Base-by-base conservation (phyloP, 2,329 filamentous ascomycete species). In the Cordyceps fumosorosea region DNA sequence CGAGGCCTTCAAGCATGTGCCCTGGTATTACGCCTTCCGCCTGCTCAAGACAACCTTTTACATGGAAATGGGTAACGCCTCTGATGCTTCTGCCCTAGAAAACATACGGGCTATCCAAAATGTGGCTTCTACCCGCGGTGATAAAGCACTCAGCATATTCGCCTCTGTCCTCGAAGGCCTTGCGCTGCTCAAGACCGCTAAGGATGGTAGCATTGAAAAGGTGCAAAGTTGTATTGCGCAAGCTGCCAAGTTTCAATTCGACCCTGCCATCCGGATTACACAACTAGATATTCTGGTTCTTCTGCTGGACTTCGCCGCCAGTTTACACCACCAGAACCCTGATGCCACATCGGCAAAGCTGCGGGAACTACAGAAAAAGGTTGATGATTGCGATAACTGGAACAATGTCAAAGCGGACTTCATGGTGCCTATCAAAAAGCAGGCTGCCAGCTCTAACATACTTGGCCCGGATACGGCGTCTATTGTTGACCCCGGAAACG, bases 1-100 rank as follows among this genome's bases (percentile, higher is more conserved):
- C 34, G 83, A 88, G 71, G 83, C 86, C 42, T 87, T 85, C 68
- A 85, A 87, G 69, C 87, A 89, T 67, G 77, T 82, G 10, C 82
- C 86, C 56, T 93, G 90, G 90, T 81, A 88, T 18, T 93, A 93
- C 70, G 88, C 87, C 0, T 89, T 93, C 68, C 85, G 89, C 8
- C 85, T 93, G 52, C 75, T 93, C 16, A 89, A 90, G 66, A 84
- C 88, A 0, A 85, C 88, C 0, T 82, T 92, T 52, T 84, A 88
- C 63, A 75, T 91, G 56, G 83, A 89, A 66, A 79, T 81, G 53
- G 79, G 82, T 5, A 83, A 78, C 50, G 79, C 82, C 11, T 80
- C 84, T 14, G 90, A 93, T 63, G 78, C 80, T 1, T 79, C 84
- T 54, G 81, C 87, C 0, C 74, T 91, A 3, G 87, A 90, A 22